These are phyloP conservation scores for Verbena officinalis DNA, from an alignment of 257 asterid species.

Conservation along the genomic window DNA sequence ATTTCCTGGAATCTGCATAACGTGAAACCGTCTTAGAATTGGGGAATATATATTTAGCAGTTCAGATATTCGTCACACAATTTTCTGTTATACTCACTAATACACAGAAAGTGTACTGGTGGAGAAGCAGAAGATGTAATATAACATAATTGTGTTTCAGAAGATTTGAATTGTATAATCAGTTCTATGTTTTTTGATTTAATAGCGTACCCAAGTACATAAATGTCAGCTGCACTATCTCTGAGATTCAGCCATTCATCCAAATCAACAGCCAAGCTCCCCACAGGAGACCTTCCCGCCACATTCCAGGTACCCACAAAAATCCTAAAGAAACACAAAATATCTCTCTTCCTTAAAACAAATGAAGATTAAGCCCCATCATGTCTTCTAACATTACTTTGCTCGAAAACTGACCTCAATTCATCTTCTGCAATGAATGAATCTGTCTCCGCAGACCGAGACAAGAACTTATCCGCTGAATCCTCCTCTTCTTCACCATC, in stretches of 20 bases:
- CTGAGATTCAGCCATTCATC: conserved; percentile 86
- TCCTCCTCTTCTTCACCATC: conserved; percentile 56
- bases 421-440: conserved; percentile 51
- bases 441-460: conserved; percentile 44
- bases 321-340: conserved; percentile 51
- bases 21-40: background rate
- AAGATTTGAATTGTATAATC: no score
- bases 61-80: no score
- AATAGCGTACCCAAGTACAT: conserved; percentile 82
- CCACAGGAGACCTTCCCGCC: conserved; percentile 88
- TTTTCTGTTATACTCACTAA: no score
- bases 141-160: no score
- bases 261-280: conserved; percentile 79
- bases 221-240: conserved; percentile 72
- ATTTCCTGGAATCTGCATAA: conserved; percentile 84
- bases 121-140: no score
- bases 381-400: background rate
- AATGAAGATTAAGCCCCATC: background rate
- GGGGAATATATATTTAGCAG: background rate
- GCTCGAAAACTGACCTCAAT: conserved; percentile 50
- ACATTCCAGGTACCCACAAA: conserved; percentile 98
- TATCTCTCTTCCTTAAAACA: conserved; percentile 13
- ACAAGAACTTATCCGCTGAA: conserved; percentile 24
- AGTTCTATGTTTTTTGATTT: background rate
- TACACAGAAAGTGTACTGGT: no score